Conservation (phyloP, 495 filamentous ascomycete genomes). For the Podospora conica region DNA sequence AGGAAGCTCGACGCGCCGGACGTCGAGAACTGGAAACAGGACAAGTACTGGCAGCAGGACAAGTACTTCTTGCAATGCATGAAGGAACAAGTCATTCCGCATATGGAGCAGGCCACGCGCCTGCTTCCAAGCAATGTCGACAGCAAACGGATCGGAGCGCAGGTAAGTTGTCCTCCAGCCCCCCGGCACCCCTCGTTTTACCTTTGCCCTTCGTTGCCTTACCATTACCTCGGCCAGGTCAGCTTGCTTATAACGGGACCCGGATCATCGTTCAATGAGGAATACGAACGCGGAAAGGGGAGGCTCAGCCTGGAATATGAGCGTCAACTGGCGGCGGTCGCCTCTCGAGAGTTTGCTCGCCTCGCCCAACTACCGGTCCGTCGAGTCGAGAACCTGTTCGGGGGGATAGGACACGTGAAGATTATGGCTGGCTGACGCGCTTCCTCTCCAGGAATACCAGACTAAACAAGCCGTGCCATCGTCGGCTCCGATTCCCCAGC, state of each 20-base stretch:
- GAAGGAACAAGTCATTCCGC: slow-evolving; percentile 32
- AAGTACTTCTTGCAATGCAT: slow-evolving; percentile 19
- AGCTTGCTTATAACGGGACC: slow-evolving; percentile 9
- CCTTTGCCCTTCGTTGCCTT: slow-evolving; percentile 3
- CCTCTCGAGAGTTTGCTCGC: background rate
- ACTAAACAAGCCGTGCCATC: background rate
- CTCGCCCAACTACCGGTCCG: background rate
- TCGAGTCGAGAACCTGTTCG: background rate
- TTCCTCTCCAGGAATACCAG: background rate
- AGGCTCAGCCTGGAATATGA: slow-evolving; percentile 16
- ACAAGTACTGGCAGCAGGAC: too few relatives aligned
- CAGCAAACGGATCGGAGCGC: slow-evolving; percentile 7
- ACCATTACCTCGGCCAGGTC: slow-evolving; percentile 10
- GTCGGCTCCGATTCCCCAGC: background rate
- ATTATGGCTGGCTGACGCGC: background rate
- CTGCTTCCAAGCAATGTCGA: background rate
- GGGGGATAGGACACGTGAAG: background rate
- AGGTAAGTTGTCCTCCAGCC: slow-evolving; percentile 8
- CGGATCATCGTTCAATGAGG: slow-evolving; percentile 5
- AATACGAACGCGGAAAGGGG: slow-evolving; percentile 15
- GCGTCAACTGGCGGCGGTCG: slow-evolving; percentile 7
- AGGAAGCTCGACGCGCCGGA: background rate
- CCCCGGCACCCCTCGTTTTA: background rate
- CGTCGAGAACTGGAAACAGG: background rate
- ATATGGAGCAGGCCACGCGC: slow-evolving; percentile 21